phyloP scores from a whole-genome alignment of 371 early-diverging fungal genomes.

The Coemansia sp. region DNA sequence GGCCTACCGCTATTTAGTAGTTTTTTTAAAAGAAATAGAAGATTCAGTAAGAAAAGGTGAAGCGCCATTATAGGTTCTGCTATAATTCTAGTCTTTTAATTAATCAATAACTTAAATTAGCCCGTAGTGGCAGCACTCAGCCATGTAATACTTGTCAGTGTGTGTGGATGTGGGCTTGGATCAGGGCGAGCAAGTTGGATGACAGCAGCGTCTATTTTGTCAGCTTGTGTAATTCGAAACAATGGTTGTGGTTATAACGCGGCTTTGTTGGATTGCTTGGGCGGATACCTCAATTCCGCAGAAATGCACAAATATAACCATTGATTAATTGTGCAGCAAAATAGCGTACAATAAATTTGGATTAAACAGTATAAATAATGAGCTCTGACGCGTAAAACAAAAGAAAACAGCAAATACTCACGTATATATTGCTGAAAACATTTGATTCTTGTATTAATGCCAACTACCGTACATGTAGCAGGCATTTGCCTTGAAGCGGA shows the following conservation, averaged over 20 bases:
- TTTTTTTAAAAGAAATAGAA: too few species aligned
- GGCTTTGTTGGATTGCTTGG: not conserved
- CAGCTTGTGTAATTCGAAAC: not conserved
- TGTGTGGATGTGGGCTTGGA: too few species aligned
- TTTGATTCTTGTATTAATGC: not conserved
- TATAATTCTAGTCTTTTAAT: too few species aligned
- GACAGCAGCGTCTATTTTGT: not conserved
- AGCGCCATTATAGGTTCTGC: too few species aligned
- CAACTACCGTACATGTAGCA: not conserved
- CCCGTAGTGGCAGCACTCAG: too few species aligned
- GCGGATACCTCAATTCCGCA: not conserved
- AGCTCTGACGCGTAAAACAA: not conserved
- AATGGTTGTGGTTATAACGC: not conserved
- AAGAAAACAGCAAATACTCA: not conserved
- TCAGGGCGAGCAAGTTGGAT: too few species aligned
- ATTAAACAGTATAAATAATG: too few species aligned
- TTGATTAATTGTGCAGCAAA: not conserved
- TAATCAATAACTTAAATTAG: too few species aligned
- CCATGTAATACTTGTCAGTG: too few species aligned
- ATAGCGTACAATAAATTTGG: not conserved
- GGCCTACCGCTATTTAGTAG: too few species aligned
- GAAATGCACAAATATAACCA: not conserved
- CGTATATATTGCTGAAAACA: not conserved
- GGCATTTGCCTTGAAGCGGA: not conserved
- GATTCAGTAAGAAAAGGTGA: too few species aligned